These are phyloP conservation scores for Phlegmacium glaucopus DNA, from an alignment of 768 basidiomycete species.

Conservation along the genomic window DNA sequence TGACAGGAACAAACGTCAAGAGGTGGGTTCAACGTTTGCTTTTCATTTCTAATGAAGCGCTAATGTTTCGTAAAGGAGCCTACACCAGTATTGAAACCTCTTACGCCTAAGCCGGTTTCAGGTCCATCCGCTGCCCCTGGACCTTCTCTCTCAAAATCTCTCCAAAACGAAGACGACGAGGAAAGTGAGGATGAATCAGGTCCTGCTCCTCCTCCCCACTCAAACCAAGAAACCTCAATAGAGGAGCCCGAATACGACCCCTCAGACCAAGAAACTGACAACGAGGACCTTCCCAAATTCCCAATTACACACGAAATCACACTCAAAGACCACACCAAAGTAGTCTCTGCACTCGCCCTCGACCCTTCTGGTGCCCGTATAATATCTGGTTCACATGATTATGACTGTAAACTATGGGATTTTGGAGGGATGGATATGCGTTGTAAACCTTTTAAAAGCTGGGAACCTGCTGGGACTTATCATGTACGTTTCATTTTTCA, in stretches of 20 bases:
- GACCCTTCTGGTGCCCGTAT: constrained; percentile 95
- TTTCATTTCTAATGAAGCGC: constrained; percentile 4
- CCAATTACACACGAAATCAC: constrained; percentile 89
- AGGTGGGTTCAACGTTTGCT: constrained; percentile 20
- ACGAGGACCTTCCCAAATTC: constrained; percentile 46
- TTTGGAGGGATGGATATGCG: constrained; percentile 95
- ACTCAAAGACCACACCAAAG: constrained; percentile 95
- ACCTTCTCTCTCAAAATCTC: constrained; percentile 9
- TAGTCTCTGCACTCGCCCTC: constrained; percentile 86
- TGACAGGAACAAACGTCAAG: constrained; percentile 67
- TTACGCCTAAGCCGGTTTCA: constrained; percentile 3
- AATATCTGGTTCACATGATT: constrained; percentile 91
- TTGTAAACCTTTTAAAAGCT: constrained; percentile 93
- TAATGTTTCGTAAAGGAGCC: neutral
- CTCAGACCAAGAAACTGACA: constrained; percentile 46
- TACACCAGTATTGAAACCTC: constrained; percentile 1
- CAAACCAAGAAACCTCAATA: constrained; percentile 15
- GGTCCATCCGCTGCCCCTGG: constrained; percentile 13
- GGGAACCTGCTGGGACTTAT: constrained; percentile 93
- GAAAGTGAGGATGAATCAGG: constrained; percentile 21
- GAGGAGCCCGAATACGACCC: constrained; percentile 59
- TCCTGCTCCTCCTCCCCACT: constrained; percentile 18
- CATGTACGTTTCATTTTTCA: constrained; percentile 53
- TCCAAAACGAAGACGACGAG: constrained; percentile 8
- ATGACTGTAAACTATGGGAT: constrained; percentile 98